Conservation (phyloP, 2,329 filamentous ascomycete species). For the Pseudogymnoascus sp. region DNA sequence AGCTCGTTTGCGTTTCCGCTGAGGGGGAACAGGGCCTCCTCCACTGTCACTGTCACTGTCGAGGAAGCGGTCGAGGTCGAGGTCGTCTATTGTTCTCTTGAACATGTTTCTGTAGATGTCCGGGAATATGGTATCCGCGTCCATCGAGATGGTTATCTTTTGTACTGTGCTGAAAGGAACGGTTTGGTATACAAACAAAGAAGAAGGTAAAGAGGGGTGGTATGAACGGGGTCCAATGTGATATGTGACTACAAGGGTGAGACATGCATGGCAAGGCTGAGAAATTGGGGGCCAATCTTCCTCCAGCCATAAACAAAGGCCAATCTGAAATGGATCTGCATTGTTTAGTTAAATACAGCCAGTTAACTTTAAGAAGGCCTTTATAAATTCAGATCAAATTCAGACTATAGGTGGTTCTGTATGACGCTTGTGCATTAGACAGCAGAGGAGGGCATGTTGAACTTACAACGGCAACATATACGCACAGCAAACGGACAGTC, state of each 20-base stretch:
- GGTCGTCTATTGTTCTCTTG: neutral
- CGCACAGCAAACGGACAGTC: too few relatives aligned
- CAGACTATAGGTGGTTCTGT: neutral
- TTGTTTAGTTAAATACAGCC: neutral
- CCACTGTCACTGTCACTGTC: neutral
- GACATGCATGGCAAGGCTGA: neutral
- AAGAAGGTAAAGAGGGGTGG: neutral
- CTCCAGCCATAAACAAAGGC: neutral
- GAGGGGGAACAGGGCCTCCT: neutral
- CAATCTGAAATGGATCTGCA: neutral
- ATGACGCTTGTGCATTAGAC: neutral
- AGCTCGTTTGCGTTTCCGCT: neutral
- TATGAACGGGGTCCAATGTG: neutral
- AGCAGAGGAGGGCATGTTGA: too few relatives aligned
- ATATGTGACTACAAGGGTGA: neutral
- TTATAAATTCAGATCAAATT: too few relatives aligned
- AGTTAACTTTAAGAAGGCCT: neutral
- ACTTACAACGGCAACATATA: too few relatives aligned
- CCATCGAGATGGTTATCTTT: neutral
- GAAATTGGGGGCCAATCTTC: neutral
- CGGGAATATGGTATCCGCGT: neutral
- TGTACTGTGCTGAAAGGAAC: neutral
- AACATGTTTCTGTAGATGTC: neutral
- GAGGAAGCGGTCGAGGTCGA: neutral
- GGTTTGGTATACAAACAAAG: neutral